Evolutionary conservation across 306 rosid genomes (phyloP).

Genomic region (Fragaria vesca): DNA sequence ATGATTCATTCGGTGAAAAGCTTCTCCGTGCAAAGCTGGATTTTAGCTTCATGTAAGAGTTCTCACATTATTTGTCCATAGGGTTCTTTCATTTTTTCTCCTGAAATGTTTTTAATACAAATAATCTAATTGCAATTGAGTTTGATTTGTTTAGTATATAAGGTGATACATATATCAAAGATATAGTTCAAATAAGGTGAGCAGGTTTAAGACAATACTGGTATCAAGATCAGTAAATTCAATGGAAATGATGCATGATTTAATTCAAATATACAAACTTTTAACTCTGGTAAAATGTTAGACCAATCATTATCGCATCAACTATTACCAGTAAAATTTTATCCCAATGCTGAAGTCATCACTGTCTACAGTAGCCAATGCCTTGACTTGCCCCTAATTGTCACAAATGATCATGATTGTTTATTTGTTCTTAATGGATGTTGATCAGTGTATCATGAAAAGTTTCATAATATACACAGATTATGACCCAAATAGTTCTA

Average conservation of each 20-base stretch:
- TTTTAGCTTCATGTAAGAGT: constrained; percentile 87
- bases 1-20: constrained; percentile 88
- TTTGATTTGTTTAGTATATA: not conserved
- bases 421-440: not conserved
- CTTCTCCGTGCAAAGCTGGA: constrained; percentile 98
- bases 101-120: not conserved
- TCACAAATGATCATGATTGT: not conserved
- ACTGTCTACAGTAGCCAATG: not conserved
- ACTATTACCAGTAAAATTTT: not conserved
- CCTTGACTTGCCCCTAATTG: not conserved
- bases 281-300: not conserved
- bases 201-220: not conserved
- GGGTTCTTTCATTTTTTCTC: not conserved
- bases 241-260: not conserved
- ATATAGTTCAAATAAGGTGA: not conserved
- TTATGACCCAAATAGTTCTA: not conserved
- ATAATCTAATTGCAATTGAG: not conserved
- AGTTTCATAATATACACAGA: not conserved
- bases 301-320: not conserved
- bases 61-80: not conserved
- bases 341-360: not conserved
- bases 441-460: not conserved
- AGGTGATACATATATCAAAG: not conserved
- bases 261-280: not conserved
- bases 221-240: not conserved